Percentiles rank a stretch among this genome's conserved stretches.
Evolutionary conservation across 306 rosid genomes (phyloP).

Genomic region (Mimosa pudica): DNA sequence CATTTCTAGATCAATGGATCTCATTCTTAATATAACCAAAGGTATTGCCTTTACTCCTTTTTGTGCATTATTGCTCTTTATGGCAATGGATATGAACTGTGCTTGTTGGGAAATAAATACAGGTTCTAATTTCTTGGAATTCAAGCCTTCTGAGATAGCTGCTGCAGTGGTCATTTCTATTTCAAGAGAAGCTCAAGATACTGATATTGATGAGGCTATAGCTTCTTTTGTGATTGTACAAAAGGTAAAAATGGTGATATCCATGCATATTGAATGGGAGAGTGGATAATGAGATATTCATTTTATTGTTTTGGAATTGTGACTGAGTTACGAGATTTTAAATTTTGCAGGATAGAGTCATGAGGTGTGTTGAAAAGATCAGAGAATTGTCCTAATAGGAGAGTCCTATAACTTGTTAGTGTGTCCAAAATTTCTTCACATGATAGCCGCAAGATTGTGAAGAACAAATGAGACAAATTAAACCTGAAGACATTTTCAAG

Average conservation of each 20-base stretch:
- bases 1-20: conserved; percentile 46
- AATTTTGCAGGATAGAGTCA: conserved; percentile 66
- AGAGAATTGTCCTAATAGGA: conserved; percentile 48
- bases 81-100: conserved; percentile 38
- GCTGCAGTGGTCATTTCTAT: conserved; percentile 72
- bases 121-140: conserved; percentile 88
- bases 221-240: conserved; percentile 47
- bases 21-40: conserved; percentile 49
- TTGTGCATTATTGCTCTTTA: conserved; percentile 28
- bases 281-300: not conserved
- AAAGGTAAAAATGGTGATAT: conserved; percentile 55
- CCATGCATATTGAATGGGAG: not conserved
- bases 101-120: conserved; percentile 50
- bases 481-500: conserved; percentile 40
- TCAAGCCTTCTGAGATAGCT: conserved; percentile 83
- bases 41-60: conserved; percentile 44
- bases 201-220: conserved; percentile 48
- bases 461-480: conserved; percentile 41
- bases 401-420: too few relatives aligned
- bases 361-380: conserved; percentile 71
- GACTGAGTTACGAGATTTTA: conserved; percentile 22
- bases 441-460: conserved; percentile 44
- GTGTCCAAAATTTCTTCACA: conserved; percentile 41
- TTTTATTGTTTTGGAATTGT: not conserved
- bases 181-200: conserved; percentile 47